These are phyloP conservation scores for Yamadazyma paraphyllophila DNA, from an alignment of 805 yeast species.

Conservation along the genomic window DNA sequence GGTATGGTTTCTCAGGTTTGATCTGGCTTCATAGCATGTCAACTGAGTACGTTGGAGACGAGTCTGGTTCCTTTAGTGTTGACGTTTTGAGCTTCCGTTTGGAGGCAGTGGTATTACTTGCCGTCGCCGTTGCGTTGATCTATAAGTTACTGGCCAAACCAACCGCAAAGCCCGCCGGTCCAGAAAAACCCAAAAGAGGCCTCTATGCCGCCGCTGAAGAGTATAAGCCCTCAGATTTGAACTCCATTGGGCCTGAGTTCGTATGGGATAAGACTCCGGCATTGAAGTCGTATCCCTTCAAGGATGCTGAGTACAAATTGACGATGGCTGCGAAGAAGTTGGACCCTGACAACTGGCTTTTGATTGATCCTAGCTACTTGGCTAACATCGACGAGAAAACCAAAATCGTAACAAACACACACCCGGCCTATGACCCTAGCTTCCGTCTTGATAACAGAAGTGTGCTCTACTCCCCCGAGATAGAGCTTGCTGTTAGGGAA, in stretches of 20 bases:
- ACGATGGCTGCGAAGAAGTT: conserved; percentile 58
- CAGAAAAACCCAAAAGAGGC: not conserved
- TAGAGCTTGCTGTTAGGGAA: conserved; percentile 33
- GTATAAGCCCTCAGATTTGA: conserved; percentile 14
- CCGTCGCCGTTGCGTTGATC: not conserved
- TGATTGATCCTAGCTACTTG: conserved; percentile 36
- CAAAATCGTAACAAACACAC: conserved; percentile 28
- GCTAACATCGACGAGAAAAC: conserved; percentile 25
- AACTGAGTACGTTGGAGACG: not conserved
- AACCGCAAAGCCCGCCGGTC: not conserved
- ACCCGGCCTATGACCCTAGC: conserved; percentile 29
- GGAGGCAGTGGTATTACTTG: not conserved
- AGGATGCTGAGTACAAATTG: conserved; percentile 55
- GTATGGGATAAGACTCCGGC: conserved; percentile 23
- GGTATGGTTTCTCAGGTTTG: too few relatives aligned
- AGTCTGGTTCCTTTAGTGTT: not conserved
- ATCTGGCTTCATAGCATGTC: too few relatives aligned
- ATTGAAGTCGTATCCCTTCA: conserved; percentile 49
- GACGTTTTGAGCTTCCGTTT: not conserved
- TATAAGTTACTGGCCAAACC: not conserved
- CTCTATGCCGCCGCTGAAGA: conserved; percentile 7
- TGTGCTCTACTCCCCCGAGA: conserved; percentile 32
- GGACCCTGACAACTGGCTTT: conserved; percentile 39
- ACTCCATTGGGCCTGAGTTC: conserved; percentile 21
- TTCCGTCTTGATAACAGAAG: conserved; percentile 29